These are phyloP conservation scores for Phialocephala subalpina DNA, from an alignment of 2,329 filamentous ascomycete species.

Conservation along the genomic window DNA sequence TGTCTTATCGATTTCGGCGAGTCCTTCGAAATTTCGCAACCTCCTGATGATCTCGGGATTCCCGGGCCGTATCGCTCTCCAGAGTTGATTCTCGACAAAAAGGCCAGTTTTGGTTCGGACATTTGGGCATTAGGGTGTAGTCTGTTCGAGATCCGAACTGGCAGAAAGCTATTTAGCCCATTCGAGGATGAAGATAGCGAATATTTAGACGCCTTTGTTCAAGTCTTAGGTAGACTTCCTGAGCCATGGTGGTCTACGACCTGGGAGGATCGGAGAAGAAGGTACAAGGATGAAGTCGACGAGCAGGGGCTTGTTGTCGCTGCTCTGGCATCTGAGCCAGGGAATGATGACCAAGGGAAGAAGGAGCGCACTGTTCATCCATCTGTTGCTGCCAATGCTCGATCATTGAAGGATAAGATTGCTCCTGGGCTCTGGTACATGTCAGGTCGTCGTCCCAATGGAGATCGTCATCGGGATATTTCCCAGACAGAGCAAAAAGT, in stretches of 20 bases:
- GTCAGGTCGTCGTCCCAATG: no score
- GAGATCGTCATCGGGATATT: no score
- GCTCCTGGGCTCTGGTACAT: no score
- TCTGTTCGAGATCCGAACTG: slow-evolving; percentile 25
- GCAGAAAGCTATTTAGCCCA: slow-evolving; percentile 24
- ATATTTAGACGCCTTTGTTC: slow-evolving; percentile 18
- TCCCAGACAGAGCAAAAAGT: no score
- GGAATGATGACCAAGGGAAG: slow-evolving; percentile 7
- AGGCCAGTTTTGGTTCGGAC: slow-evolving; percentile 14
- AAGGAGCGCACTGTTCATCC: slow-evolving; percentile 10
- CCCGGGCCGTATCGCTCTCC: slow-evolving; percentile 24
- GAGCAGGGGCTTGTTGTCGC: slow-evolving; percentile 13
- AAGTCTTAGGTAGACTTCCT: slow-evolving; percentile 25
- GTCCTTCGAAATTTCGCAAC: slow-evolving; percentile 27
- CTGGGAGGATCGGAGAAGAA: slow-evolving; percentile 28
- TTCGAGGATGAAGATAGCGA: slow-evolving; percentile 23
- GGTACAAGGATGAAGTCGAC: no score
- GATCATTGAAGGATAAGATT: slow-evolving; percentile 18
- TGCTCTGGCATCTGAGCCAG: slow-evolving; percentile 7
- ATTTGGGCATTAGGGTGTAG: slow-evolving; percentile 29
- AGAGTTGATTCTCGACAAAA: slow-evolving; percentile 23
- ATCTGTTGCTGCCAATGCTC: slow-evolving; percentile 20
- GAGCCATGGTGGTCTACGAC: slow-evolving; percentile 28
- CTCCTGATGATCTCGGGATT: slow-evolving; percentile 21
- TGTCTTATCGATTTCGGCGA: slow-evolving; percentile 34